A percentile compares a stretch with the other conserved stretches of the same genome.
Evolutionary conservation across 495 filamentous ascomycete species (phyloP).

Genomic region (Penicillium lagena): DNA sequence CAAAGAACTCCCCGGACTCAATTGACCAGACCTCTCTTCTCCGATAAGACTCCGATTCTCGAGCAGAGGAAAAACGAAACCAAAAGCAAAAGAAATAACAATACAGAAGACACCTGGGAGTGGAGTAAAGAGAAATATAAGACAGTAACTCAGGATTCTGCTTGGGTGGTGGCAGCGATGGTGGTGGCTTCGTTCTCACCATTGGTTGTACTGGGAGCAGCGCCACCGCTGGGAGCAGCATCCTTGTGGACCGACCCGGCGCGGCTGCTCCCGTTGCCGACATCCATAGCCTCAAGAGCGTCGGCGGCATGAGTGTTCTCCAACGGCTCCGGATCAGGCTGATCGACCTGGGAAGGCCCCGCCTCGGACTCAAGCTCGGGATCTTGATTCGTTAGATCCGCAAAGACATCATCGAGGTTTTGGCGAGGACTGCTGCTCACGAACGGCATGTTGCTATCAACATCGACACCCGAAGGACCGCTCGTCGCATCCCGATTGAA

Average conservation of each 20-base stretch:
- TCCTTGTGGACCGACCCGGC: conserved; percentile 15
- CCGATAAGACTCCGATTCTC: too few relatives aligned
- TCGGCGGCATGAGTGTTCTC: conserved; percentile 43
- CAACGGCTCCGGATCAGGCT: conserved; percentile 29
- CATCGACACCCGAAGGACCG: too few relatives aligned
- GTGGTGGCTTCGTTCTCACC: neutral
- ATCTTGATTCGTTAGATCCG: conserved; percentile 42
- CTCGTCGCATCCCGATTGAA: conserved; percentile 22
- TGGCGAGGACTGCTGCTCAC: conserved; percentile 36
- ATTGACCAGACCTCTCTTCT: too few relatives aligned
- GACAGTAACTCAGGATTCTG: conserved; percentile 10
- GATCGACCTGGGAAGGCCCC: conserved; percentile 8
- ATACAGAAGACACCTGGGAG: neutral
- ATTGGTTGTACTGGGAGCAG: neutral
- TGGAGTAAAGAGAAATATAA: neutral
- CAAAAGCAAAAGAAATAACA: neutral
- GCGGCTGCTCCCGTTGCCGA: conserved; percentile 29
- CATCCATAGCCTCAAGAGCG: conserved; percentile 38
- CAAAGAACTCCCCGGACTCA: conserved; percentile 1
- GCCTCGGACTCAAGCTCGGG: conserved; percentile 26
- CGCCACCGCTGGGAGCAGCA: neutral
- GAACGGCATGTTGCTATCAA: conserved; percentile 6
- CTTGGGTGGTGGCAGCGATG: neutral
- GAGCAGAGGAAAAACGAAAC: neutral
- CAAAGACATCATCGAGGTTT: conserved; percentile 42